A percentile compares a stretch with the other conserved stretches of the same genome.
Evolutionary conservation across 768 basidiomycete genomes (phyloP).

Genomic region (Kwoniella sp.): DNA sequence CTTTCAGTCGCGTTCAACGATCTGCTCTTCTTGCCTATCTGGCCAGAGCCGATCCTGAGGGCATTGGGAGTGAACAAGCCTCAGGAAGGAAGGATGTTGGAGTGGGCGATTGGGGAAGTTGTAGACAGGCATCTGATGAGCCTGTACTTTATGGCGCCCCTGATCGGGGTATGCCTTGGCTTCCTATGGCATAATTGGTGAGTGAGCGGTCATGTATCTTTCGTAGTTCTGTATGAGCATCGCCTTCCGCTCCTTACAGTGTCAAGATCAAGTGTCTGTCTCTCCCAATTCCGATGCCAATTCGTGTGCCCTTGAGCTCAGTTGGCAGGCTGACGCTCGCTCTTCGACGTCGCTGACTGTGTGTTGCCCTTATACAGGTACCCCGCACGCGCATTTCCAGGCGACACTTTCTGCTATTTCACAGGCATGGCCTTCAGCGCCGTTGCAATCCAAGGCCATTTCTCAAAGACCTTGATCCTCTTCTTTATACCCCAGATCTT

Average conservation of each 20-base stretch:
- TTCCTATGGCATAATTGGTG: slow-evolving; percentile 97
- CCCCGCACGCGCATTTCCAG: slow-evolving; percentile 90
- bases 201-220: slow-evolving; percentile 47
- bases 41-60: slow-evolving; percentile 37
- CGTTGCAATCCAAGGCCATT: slow-evolving; percentile 95
- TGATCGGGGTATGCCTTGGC: slow-evolving; percentile 84
- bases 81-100: slow-evolving; percentile 45
- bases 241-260: too few relatives aligned
- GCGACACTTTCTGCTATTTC: slow-evolving; percentile 96
- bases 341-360: too few relatives aligned
- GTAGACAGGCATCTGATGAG: slow-evolving; percentile 94
- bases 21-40: slow-evolving; percentile 82
- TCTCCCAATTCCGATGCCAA: too few relatives aligned
- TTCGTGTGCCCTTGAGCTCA: too few relatives aligned
- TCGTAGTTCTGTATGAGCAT: not conserved
- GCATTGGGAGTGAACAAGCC: slow-evolving; percentile 36
- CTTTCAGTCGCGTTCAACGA: slow-evolving; percentile 89
- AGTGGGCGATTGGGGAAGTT: slow-evolving; percentile 63
- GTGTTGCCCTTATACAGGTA: slow-evolving; percentile 68
- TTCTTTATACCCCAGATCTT: slow-evolving; percentile 98
- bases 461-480: slow-evolving; percentile 90
- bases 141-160: slow-evolving; percentile 93
- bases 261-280: not conserved
- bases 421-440: slow-evolving; percentile 99
- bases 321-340: too few relatives aligned